Evolutionary conservation across 176 grass and related monocot genomes (phyloP), one percentile per base, ranked within the genome.

Genomic region (Carex cristatella): DNA sequence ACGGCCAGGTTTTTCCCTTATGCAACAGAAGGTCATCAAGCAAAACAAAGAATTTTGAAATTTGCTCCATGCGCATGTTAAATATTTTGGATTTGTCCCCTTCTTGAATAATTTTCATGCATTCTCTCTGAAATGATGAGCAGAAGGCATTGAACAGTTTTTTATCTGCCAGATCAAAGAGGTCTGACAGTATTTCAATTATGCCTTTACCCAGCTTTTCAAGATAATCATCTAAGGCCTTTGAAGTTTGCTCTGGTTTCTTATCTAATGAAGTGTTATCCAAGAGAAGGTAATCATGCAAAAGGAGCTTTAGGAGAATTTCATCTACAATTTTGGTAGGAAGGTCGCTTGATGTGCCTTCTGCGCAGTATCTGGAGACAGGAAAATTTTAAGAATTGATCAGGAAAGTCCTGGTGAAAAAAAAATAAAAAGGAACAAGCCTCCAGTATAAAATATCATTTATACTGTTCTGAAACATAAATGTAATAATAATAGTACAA

Each of bases 1-100:
- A 76, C 1, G 95, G 91, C 95, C 95, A 98, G 83, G 87, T 75
- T 83, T 93, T 81, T 86, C 92, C 89, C 69, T 93, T 89, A 53
- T 55, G 74, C 16, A 93, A 86, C 57, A 90, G 85, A 69, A 90
- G 86, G 82, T 81, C 58, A 93, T 94, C 89, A 60, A 98, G 79
- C 64, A 88, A 89, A 87, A 83, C 14, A 86, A 94, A 98, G 82
- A 98, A 94, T 14, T 81, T 86, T 48, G 87, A 85, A 83, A 98
- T 85, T 85, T 94, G 92, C 67, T 93, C 85, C 11, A 90, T 16
- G 33, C 88, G 86, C 82, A 91, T 76, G 49, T 90, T 44, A 90
- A 93, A 90, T 67, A 87, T 93, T 82, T 69, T 80, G 27, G 87
- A 85, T n/a, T 59, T 78, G 37, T 94, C 89, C 59, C 82, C 86